Percentiles rank a stretch among this genome's conserved stretches.
Conservation (phyloP, 345 rosid genomes). For the Erodium maritimum region DNA sequence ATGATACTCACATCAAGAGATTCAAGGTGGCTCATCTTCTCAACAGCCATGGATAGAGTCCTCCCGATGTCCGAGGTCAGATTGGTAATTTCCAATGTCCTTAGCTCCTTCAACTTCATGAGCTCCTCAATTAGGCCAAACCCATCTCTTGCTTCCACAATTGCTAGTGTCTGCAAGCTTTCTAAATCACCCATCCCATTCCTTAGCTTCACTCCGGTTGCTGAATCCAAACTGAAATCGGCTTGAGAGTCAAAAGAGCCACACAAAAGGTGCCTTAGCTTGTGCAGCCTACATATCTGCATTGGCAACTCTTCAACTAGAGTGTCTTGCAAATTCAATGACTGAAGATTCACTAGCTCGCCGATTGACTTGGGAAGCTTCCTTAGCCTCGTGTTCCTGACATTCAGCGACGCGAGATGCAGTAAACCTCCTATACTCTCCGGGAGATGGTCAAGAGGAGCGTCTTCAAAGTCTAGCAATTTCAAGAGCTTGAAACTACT, state of each 20-base stretch:
- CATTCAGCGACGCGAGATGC: conserved; percentile 1
- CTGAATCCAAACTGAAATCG: not conserved
- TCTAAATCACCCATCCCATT: not conserved
- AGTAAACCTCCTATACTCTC: not conserved
- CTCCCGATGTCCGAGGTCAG: not conserved
- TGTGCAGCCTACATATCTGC: not conserved
- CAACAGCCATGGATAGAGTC: not conserved
- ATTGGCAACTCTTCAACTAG: not conserved
- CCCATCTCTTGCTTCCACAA: not conserved
- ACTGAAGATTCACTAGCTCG: conserved; percentile 1
- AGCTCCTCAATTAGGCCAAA: not conserved
- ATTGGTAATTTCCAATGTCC: not conserved
- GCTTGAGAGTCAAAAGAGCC: not conserved
- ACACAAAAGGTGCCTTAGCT: not conserved
- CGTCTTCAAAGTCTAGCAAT: conserved; percentile 1
- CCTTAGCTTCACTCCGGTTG: not conserved
- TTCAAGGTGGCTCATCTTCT: not conserved
- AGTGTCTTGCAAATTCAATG: not conserved
- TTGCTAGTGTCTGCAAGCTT: not conserved
- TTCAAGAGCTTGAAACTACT: not conserved
- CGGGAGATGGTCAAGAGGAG: not conserved
- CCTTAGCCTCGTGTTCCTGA: conserved; percentile 1
- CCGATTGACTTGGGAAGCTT: conserved; percentile 3
- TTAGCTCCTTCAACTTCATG: not conserved
- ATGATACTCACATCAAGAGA: not conserved